Conservation (phyloP, 2,329 filamentous ascomycete genomes). For the Fusarium devonianum region DNA sequence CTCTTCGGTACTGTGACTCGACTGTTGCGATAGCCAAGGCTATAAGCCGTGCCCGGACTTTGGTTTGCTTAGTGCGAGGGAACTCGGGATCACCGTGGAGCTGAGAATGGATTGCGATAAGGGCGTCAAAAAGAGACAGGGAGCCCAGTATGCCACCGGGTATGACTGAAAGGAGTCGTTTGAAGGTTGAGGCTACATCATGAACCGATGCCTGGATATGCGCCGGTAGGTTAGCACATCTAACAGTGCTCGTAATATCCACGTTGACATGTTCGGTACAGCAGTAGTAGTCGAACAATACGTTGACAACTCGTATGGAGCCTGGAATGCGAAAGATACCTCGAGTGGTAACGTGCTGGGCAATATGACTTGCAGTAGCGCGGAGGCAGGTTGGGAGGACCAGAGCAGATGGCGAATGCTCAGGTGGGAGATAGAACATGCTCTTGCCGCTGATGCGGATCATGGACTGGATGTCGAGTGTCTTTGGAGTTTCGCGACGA, state of each 20-base stretch:
- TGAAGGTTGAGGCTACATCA: conserved; percentile 73
- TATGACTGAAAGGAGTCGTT: conserved; percentile 67
- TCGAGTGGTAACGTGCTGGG: conserved; percentile 61
- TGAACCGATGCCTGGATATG: conserved; percentile 68
- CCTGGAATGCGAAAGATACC: conserved; percentile 72
- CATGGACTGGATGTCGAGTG: conserved; percentile 63
- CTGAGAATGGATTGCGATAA: conserved; percentile 67
- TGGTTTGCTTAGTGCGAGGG: conserved; percentile 61
- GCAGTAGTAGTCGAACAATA: conserved; percentile 71
- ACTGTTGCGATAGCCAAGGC: conserved; percentile 68
- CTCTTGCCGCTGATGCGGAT: conserved; percentile 70
- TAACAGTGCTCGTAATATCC: conserved; percentile 64
- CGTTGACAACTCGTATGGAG: conserved; percentile 61
- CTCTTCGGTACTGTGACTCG: conserved; percentile 65
- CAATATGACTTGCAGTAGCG: conserved; percentile 69
- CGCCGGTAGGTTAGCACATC: conserved; percentile 64
- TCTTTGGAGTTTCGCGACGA: conserved; percentile 55
- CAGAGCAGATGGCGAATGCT: conserved; percentile 64
- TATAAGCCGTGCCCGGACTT: conserved; percentile 69
- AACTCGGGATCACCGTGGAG: conserved; percentile 60
- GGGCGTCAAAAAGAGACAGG: conserved; percentile 65
- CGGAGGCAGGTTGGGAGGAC: conserved; percentile 71
- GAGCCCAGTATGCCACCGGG: conserved; percentile 73
- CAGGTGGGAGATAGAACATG: conserved; percentile 64
- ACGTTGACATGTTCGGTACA: conserved; percentile 54